Conservation (phyloP, 1,284 basidiomycete species). For the Sanguinoderma infundibulare region DNA sequence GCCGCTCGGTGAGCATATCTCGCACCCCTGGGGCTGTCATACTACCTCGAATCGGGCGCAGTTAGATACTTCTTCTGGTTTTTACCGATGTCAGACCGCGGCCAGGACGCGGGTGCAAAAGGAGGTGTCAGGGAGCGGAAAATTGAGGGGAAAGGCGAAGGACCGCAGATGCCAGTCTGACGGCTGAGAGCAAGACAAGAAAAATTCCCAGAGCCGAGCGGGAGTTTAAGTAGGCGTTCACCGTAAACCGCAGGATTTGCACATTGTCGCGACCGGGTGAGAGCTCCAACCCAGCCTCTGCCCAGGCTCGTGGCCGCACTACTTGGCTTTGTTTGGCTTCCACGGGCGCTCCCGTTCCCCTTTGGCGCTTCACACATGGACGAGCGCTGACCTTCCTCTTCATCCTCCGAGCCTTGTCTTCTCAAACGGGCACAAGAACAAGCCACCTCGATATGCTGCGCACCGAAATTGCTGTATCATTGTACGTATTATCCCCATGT, state of each 20-base stretch:
- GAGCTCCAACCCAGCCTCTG: not conserved
- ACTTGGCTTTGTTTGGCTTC: conserved; percentile 9
- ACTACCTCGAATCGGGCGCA: conserved; percentile 10
- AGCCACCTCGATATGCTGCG: too few species aligned
- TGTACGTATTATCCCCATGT: too few species aligned
- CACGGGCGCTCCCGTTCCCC: not conserved
- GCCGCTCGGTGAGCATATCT: not conserved
- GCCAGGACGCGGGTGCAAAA: not conserved
- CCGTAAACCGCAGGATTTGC: conserved; percentile 3
- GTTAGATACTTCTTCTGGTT: not conserved
- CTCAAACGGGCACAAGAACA: too few species aligned
- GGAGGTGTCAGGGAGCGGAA: not conserved
- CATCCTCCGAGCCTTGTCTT: too few species aligned
- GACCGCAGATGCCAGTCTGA: not conserved
- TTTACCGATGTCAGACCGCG: not conserved
- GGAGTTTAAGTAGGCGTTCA: conserved; percentile 5
- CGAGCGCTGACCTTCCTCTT: too few species aligned
- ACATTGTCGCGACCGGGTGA: conserved; percentile 7
- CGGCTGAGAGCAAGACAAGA: not conserved
- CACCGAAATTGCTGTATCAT: too few species aligned
- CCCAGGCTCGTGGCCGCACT: not conserved
- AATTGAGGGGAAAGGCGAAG: not conserved
- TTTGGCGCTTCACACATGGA: not conserved
- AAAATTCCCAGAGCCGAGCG: conserved; percentile 4
- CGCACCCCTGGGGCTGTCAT: conserved; percentile 1